Evolutionary conservation across 2,329 filamentous ascomycete species (phyloP), one percentile per base, ranked within the genome.

Genomic region (Fusarium longipes): DNA sequence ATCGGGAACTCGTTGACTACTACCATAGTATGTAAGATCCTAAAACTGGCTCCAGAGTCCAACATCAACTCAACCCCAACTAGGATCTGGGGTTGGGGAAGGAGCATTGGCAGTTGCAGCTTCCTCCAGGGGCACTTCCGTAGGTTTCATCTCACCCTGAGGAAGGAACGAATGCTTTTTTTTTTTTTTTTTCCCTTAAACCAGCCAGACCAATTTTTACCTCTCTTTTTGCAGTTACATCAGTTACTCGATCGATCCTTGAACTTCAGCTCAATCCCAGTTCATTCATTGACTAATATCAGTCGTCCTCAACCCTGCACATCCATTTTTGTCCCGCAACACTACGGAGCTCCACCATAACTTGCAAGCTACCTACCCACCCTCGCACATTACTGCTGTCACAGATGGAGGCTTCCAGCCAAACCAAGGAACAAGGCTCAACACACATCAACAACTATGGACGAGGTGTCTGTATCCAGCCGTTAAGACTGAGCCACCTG

Each of bases 31-130:
- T 8, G 30, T 25, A 35, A 53, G 47, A 57, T 54, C 39, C 59
- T 52, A 45, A 55, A 54, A 65, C 43, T 51, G 56, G 30, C 29
- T 65, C 44, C 35, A 49, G 50, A 30, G 35, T 50, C 25, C 33
- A 58, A 49, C 45, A 39, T 57, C 32, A 42, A 58, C 9, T 25
- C 15, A n/a, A 40, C 32, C 22, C 39, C 38, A 53, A 38, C 68
- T 36, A 35, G 63, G 68, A 66, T 71, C 63, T 35, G 47, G 68
- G 66, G 36, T 68, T 25, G 33, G 42, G 60, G 48, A 57, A 70
- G 58, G 55, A 67, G 50, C 50, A 54, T 61, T 53, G 38, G 44
- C 38, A 18, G 45, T 44, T 50, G 38, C 36, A 54, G 32, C 43
- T 54, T 44, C 47, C 35, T 59, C 33, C 27, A 36, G 24, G 39